phyloP scores from a whole-genome alignment of 768 basidiomycete genomes.

The Termitomyces sp. region DNA sequence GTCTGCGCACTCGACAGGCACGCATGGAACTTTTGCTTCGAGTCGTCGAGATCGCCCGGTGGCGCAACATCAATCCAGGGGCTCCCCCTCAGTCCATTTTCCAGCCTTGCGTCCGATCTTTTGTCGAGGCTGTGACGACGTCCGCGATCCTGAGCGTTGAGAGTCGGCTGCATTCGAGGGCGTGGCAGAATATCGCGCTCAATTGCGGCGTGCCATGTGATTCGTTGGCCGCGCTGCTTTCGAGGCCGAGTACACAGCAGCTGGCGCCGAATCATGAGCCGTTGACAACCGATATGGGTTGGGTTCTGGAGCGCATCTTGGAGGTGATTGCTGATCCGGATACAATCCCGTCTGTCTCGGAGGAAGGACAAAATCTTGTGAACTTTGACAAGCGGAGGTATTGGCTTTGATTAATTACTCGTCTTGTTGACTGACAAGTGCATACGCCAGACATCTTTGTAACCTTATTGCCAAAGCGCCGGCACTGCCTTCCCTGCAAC shows the following conservation, averaged over 20 bases:
- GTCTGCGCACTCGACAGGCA: conserved; percentile 56
- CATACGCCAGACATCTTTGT: conserved; percentile 56
- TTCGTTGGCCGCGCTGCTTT: conserved; percentile 50
- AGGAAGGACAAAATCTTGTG: conserved; percentile 55
- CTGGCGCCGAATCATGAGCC: conserved; percentile 40
- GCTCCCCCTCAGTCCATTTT: conserved; percentile 35
- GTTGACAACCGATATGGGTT: conserved; percentile 72
- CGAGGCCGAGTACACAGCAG: conserved; percentile 43
- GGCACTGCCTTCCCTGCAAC: conserved; percentile 35
- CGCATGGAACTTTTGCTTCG: conserved; percentile 70
- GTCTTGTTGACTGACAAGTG: conserved; percentile 12
- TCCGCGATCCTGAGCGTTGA: conserved; percentile 77
- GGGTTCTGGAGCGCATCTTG: conserved; percentile 77
- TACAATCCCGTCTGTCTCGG: conserved; percentile 48
- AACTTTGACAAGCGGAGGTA: conserved; percentile 84
- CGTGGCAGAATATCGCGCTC: conserved; percentile 72
- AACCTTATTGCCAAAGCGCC: conserved; percentile 56
- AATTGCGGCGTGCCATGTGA: conserved; percentile 59
- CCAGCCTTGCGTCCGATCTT: conserved; percentile 67
- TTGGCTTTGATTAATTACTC: conserved; percentile 14
- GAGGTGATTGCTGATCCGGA: conserved; percentile 77
- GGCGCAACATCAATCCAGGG: conserved; percentile 46
- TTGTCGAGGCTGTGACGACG: conserved; percentile 70
- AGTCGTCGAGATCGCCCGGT: conserved; percentile 69
- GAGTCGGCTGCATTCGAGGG: conserved; percentile 70